Evolutionary conservation across 1,284 basidiomycete species (phyloP).

Genomic region (Sporisorium exsertum): DNA sequence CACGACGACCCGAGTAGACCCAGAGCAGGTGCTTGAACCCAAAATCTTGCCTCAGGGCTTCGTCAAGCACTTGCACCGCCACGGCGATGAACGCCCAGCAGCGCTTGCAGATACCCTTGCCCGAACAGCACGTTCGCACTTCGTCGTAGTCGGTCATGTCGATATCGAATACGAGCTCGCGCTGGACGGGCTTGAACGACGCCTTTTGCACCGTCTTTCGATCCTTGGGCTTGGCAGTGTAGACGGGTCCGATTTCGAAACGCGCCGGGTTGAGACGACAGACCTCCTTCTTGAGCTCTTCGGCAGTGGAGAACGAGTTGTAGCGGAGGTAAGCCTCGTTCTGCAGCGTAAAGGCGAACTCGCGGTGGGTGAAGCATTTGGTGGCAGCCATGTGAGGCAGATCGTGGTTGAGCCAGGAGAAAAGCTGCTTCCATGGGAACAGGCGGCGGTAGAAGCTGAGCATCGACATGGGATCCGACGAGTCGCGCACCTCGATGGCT

Average conservation of each 20-base stretch:
- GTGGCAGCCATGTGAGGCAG: slow-evolving; percentile 76
- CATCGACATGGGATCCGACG: slow-evolving; percentile 78
- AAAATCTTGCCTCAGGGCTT: slow-evolving; percentile 82
- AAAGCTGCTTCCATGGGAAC: slow-evolving; percentile 94
- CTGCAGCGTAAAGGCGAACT: slow-evolving; percentile 94
- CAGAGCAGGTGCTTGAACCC: slow-evolving; percentile 84
- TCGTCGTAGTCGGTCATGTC: slow-evolving; percentile 99
- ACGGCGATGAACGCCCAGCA: slow-evolving; percentile 96
- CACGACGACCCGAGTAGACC: slow-evolving; percentile 98
- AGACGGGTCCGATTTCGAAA: slow-evolving; percentile 97
- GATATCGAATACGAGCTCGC: slow-evolving; percentile 99
- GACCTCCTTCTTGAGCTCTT: slow-evolving; percentile 89
- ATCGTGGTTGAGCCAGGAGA: slow-evolving; percentile 93
- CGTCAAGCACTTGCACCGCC: slow-evolving; percentile 89
- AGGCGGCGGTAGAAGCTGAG: slow-evolving; percentile 88
- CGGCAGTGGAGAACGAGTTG: slow-evolving; percentile 85
- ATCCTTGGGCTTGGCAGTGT: slow-evolving; percentile 90
- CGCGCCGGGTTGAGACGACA: slow-evolving; percentile 72
- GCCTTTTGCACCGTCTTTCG: slow-evolving; percentile 84
- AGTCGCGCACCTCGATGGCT: slow-evolving; percentile 68
- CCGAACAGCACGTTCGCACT: slow-evolving; percentile 93
- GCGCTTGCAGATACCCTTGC: slow-evolving; percentile 87
- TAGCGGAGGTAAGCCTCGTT: slow-evolving; percentile 93
- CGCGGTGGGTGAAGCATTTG: slow-evolving; percentile 75
- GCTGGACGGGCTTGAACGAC: slow-evolving; percentile 81